Evolutionary conservation across 805 yeast genomes (phyloP), one percentile per base, ranked within the genome.

Genomic region (Cyberlindnera meyerae): DNA sequence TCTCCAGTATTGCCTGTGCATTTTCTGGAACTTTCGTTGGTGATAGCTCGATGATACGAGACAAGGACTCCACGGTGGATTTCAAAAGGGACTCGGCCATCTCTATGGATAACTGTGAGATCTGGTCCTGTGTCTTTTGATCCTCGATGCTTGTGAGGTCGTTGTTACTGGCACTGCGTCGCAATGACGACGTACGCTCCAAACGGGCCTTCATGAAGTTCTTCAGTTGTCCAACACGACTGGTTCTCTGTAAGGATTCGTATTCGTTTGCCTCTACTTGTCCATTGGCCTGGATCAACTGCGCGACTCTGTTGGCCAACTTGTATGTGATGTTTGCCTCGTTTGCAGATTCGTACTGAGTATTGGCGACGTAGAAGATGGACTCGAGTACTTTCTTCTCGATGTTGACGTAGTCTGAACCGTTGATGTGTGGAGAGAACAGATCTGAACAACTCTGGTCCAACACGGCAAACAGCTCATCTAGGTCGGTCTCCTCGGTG

Each of bases 401-500:
- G 27, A 72, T 51, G 27, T 68, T 77, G 51, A 89, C 79, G 59
- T 87, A 89, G 32, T 71, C 67, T 40, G 75, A 74, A 40, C 82
- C 85, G 20, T 72, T 71, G 18, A 83, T 61, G 52, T 77, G 83
- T 32, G 81, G 79, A 14, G 75, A 68, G 57, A 90, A 90, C 13
- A 86, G 60, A 47, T 83, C 94, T n/a, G 73, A 70, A 52, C 69
- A 77, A 40, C 77, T 71, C 49, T 80, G 87, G 46, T 89, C 95
- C 25, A 90, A 62, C 4, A 80, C 71, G 6, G 60, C 44, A 8
- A 62, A 59, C 25, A 74, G 52, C 22, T 62, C 68, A 29, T 63
- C 69, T 25, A 64, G 62, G 30, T 52, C 52, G 33, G 33, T 24
- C 25, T 39, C 29, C 62, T 76, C 28, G 68, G 66, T 42, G 6